These are phyloP conservation scores for Melastoma malabathricum DNA, from an alignment of 345 rosid genomes.

Conservation along the genomic window DNA sequence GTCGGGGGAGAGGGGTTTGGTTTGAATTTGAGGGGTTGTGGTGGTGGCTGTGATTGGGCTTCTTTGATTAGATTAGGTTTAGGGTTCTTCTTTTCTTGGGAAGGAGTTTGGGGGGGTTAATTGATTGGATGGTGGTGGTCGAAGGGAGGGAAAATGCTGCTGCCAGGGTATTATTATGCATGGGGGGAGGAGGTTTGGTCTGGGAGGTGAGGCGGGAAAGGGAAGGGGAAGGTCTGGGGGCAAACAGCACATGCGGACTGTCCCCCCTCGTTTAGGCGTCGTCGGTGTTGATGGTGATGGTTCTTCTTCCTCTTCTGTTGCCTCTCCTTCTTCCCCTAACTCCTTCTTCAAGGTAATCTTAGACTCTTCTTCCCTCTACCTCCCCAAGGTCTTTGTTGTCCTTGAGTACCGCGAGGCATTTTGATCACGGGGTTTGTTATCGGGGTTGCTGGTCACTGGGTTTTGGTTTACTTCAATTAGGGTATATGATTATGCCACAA, in stretches of 20 bases:
- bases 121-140: conserved; percentile 19
- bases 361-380: neutral
- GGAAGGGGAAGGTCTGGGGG: conserved; percentile 17
- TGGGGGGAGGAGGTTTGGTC: conserved; percentile 7
- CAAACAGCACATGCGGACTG: conserved; percentile 46
- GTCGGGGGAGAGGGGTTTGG: too few relatives aligned
- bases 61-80: too few relatives aligned
- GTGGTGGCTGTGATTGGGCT: too few relatives aligned
- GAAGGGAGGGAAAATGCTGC: conserved; percentile 17
- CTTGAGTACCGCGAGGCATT: too few relatives aligned
- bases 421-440: too few relatives aligned
- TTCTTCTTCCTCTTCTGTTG: conserved; percentile 25
- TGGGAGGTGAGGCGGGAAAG: conserved; percentile 24
- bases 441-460: too few relatives aligned
- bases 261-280: conserved; percentile 38
- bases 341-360: conserved; percentile 46
- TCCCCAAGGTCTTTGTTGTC: too few relatives aligned
- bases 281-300: conserved; percentile 26
- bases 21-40: too few relatives aligned
- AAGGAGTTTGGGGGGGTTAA: conserved; percentile 8
- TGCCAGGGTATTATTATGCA: conserved; percentile 46
- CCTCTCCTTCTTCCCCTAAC: conserved; percentile 24
- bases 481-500: too few relatives aligned
- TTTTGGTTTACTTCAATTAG: too few relatives aligned
- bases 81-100: neutral